These are phyloP conservation scores for Boletus calvinii DNA, from an alignment of 1,284 basidiomycete genomes.

Conservation along the genomic window DNA sequence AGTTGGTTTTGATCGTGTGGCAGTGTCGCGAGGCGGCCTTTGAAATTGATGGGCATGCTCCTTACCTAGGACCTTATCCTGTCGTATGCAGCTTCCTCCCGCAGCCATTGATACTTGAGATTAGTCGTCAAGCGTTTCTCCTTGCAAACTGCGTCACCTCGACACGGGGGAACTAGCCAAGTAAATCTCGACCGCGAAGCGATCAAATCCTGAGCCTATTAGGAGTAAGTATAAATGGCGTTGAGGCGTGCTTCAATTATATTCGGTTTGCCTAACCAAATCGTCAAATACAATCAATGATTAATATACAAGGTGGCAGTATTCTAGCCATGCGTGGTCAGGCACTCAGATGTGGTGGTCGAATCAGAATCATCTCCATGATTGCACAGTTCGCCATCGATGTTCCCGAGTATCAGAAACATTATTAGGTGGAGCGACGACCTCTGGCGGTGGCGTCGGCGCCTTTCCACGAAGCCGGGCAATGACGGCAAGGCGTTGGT, in stretches of 20 bases:
- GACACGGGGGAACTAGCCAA: background rate
- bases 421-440: background rate
- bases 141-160: background rate
- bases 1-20: slow-evolving; percentile 43
- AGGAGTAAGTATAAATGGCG: background rate
- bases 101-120: background rate
- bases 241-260: background rate
- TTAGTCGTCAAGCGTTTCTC: background rate
- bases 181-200: background rate
- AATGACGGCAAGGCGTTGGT: slow-evolving; percentile 49
- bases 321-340: background rate
- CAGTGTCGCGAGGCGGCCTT: slow-evolving; percentile 5
- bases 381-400: slow-evolving; percentile 40
- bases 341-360: background rate
- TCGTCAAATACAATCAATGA: background rate
- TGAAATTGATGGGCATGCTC: slow-evolving; percentile 12
- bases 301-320: slow-evolving; percentile 11
- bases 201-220: background rate
- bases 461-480: slow-evolving; percentile 43
- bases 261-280: background rate
- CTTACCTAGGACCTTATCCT: background rate
- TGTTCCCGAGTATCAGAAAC: slow-evolving; percentile 32
- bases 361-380: slow-evolving; percentile 32
- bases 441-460: slow-evolving; percentile 39
- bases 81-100: background rate